Conservation (phyloP, 805 yeast genomes). For the Jamesozyma piceae region DNA sequence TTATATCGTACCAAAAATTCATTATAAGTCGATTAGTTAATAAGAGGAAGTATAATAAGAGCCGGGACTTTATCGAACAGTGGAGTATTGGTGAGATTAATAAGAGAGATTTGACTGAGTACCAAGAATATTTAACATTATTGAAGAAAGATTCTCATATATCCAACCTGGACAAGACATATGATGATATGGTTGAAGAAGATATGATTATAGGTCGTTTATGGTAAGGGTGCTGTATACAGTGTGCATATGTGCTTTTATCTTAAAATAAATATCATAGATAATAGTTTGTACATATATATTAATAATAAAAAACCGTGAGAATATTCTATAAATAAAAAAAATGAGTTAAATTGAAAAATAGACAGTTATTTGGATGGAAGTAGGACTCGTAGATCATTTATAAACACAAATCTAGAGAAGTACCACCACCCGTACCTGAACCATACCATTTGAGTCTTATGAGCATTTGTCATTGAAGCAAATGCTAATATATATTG, state of each 20-base stretch:
- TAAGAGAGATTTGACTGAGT: conserved; percentile 8
- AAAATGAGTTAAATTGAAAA: too few relatives aligned
- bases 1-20: conserved; percentile 17
- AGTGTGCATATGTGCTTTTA: not conserved
- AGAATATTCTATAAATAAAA: not conserved
- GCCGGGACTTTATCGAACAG: conserved; percentile 16
- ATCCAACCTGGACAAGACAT: conserved; percentile 6
- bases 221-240: conserved; percentile 14
- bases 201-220: conserved; percentile 26
- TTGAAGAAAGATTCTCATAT: conserved; percentile 4
- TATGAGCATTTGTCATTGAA: conserved; percentile 77
- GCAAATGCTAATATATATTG: conserved; percentile 36
- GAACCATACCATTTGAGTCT: conserved; percentile 91
- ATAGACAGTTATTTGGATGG: not conserved
- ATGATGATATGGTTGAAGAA: conserved; percentile 22
- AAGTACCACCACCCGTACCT: conserved; percentile 77
- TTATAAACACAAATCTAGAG: conserved; percentile 69
- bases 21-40: conserved; percentile 13
- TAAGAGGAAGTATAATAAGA: conserved; percentile 8
- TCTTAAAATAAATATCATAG: not conserved
- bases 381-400: conserved; percentile 40
- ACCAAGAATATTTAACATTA: conserved; percentile 3
- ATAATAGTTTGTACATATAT: too few relatives aligned
- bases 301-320: not conserved
- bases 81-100: conserved; percentile 14